Evolutionary conservation across 1,284 basidiomycete genomes (phyloP).

Genomic region (Sporisorium graminicola): DNA sequence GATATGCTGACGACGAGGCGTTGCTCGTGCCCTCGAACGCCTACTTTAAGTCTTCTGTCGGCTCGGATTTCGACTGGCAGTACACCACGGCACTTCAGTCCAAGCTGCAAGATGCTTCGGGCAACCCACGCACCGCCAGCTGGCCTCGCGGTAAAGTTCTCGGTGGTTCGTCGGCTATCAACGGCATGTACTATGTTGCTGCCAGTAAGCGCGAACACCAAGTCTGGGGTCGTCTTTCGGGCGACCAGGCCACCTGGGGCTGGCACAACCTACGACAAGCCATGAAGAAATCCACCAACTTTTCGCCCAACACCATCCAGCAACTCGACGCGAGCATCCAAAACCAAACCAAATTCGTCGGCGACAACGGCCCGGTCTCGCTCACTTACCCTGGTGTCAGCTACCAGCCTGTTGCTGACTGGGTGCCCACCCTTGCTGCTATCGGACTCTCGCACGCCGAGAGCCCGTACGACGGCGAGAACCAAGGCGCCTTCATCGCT

Average conservation of each 20-base stretch:
- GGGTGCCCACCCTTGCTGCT: slow-evolving; percentile 43
- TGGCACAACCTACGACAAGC: slow-evolving; percentile 51
- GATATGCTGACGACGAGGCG: slow-evolving; percentile 39
- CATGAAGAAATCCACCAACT: slow-evolving; percentile 59
- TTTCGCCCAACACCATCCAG: slow-evolving; percentile 28
- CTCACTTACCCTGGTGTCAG: slow-evolving; percentile 54
- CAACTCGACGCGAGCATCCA: slow-evolving; percentile 36
- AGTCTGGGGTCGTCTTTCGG: slow-evolving; percentile 51
- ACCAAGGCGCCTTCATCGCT: slow-evolving; percentile 57
- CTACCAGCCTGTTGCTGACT: slow-evolving; percentile 53
- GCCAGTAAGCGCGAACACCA: slow-evolving; percentile 64
- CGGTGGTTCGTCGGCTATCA: slow-evolving; percentile 73
- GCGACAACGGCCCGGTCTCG: slow-evolving; percentile 50
- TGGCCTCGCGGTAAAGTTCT: slow-evolving; percentile 71
- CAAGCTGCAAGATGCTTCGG: slow-evolving; percentile 24
- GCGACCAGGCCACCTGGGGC: slow-evolving; percentile 44
- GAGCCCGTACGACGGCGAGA: slow-evolving; percentile 55
- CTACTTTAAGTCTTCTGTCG: slow-evolving; percentile 48
- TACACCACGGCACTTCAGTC: slow-evolving; percentile 40
- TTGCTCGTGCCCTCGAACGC: slow-evolving; percentile 41
- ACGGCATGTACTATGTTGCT: slow-evolving; percentile 67
- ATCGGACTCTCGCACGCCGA: slow-evolving; percentile 28
- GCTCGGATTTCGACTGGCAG: slow-evolving; percentile 58
- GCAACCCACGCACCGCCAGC: slow-evolving; percentile 39
- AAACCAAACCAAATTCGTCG: slow-evolving; percentile 44